Evolutionary conservation across 2,329 filamentous ascomycete genomes (phyloP).

Genomic region (Bertia moriformis): DNA sequence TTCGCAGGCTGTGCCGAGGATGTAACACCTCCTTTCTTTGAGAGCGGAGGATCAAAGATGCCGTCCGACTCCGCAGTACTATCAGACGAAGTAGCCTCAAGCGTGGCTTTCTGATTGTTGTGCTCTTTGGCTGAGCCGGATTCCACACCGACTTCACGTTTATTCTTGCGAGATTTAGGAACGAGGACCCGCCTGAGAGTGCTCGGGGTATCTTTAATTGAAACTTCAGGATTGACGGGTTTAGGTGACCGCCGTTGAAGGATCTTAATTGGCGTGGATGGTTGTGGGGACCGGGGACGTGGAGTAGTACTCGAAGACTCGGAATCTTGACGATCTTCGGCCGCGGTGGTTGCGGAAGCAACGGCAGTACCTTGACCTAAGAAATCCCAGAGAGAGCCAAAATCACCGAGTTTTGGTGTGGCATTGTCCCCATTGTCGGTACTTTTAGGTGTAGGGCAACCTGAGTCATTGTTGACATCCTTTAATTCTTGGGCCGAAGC

Average conservation of each 20-base stretch:
- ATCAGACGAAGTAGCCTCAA: conserved; percentile 10
- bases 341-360: neutral
- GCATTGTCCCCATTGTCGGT: conserved; percentile 2
- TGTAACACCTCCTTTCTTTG: conserved; percentile 3
- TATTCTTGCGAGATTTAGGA: neutral
- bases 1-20: conserved; percentile 10
- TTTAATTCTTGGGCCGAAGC: neutral
- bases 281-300: too few species aligned
- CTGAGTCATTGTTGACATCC: conserved; percentile 2
- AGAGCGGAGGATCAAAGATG: conserved; percentile 13
- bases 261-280: too few species aligned
- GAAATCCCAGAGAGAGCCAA: conserved; percentile 3
- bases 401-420: neutral
- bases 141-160: neutral
- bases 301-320: too few species aligned
- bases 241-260: neutral
- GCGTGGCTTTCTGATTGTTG: neutral
- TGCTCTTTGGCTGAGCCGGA: neutral
- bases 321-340: neutral
- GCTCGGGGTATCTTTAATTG: too few species aligned
- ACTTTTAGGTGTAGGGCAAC: conserved; percentile 3
- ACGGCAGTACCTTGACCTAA: conserved; percentile 1
- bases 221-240: too few species aligned
- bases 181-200: too few species aligned
- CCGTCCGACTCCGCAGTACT: conserved; percentile 14